phyloP scores from a whole-genome alignment of 129 eudicot genomes.

The sunflower (Helianthus annuus) region HanXRQr2.0-SUNRISE NC_035446.2:136445115-136445614 shows the following conservation, averaged over 20 bases:
- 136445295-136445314: background rate
- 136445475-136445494: constrained; percentile 89
- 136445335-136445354: constrained; percentile 44
- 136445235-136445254: constrained; percentile 81
- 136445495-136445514: constrained; percentile 48
- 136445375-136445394: constrained; percentile 84
- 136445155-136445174: constrained; percentile 35
- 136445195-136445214: constrained; percentile 65
- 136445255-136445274: constrained; percentile 57
- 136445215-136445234: constrained; percentile 66
- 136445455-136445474: constrained; percentile 96
- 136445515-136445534: constrained; percentile 6
- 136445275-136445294: background rate
- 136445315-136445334: background rate
- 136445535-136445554: background rate
- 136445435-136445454: constrained; percentile 83
- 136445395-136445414: constrained; percentile 61
- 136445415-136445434: constrained; percentile 82
- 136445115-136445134: constrained; percentile 67
- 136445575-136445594: constrained; percentile 90
- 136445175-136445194: constrained; percentile 46
- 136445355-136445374: constrained; percentile 83
- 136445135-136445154: constrained; percentile 57
- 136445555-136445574: constrained; percentile 40
- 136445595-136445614: constrained; percentile 96